Percentiles rank a stretch among this genome's conserved stretches.
Evolutionary conservation across 75 land plant species (phyloP).

Genomic region (Gnetum montanum): DNA sequence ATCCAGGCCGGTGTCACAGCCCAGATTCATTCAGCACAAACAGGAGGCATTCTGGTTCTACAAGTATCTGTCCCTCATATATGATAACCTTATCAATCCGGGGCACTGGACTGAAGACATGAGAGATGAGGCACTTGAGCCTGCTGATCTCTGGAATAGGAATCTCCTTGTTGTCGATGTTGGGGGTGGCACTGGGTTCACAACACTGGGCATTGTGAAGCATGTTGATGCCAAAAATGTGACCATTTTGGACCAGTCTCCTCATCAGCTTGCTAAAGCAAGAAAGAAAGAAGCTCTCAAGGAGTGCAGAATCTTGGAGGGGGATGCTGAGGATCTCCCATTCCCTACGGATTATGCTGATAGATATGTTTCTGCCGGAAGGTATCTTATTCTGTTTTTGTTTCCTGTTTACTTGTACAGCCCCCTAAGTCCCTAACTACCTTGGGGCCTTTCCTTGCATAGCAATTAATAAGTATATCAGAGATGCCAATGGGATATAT

Average conservation of each 20-base stretch:
- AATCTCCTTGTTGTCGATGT: constrained; percentile 83
- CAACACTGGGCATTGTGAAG: constrained; percentile 87
- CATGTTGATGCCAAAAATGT: constrained; percentile 93
- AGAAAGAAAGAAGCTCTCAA: constrained; percentile 80
- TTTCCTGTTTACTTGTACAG: neutral
- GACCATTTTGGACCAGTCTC: constrained; percentile 95
- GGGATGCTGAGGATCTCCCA: constrained; percentile 94
- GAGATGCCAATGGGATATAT: too few species aligned
- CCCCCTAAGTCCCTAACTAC: neutral
- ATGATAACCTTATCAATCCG: constrained; percentile 94
- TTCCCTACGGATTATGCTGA: constrained; percentile 89
- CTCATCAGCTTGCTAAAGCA: constrained; percentile 96
- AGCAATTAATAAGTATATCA: too few species aligned
- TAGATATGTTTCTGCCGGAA: constrained; percentile 97
- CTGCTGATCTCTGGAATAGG: constrained; percentile 64
- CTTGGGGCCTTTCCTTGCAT: neutral
- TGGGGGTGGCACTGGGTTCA: constrained; percentile 96
- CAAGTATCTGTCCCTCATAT: constrained; percentile 81
- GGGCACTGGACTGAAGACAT: constrained; percentile 99
- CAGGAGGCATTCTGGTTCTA: constrained; percentile 99
- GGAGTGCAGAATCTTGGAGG: constrained; percentile 86
- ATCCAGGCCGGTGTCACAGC: constrained; percentile 75
- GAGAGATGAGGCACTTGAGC: constrained; percentile 97
- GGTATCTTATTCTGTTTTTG: constrained; percentile 27
- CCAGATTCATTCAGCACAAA: constrained; percentile 95